Evolutionary conservation across 164 flowering plant species (phyloP).

Genomic region (Paratinospora sagittata): DNA sequence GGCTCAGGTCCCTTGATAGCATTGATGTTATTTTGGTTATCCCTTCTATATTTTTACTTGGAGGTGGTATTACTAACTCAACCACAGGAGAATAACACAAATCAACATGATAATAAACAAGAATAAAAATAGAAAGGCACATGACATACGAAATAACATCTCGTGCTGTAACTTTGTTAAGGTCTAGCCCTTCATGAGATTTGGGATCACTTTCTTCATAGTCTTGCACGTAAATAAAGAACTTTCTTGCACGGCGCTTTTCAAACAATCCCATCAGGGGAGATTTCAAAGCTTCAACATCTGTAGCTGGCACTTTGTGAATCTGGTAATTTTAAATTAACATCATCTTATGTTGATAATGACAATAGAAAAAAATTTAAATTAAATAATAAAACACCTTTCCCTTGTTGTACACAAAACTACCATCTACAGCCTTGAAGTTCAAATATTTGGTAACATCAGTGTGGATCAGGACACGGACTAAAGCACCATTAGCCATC

Average conservation of each 20-base stretch:
- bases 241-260: slow-evolving; percentile 88
- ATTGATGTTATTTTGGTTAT: too few species aligned
- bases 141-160: slow-evolving; percentile 61
- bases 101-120: neutral
- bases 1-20: too few species aligned
- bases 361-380: neutral
- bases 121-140: slow-evolving; percentile 11
- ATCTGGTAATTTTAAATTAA: slow-evolving; percentile 35
- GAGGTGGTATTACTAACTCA: neutral
- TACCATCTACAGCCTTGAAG: slow-evolving; percentile 96
- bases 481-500: slow-evolving; percentile 90
- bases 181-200: slow-evolving; percentile 87
- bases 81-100: neutral
- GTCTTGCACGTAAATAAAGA: slow-evolving; percentile 92
- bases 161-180: slow-evolving; percentile 63
- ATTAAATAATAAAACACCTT: slow-evolving; percentile 42
- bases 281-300: slow-evolving; percentile 94
- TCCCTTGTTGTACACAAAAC: slow-evolving; percentile 93
- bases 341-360: neutral
- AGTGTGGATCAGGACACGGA: slow-evolving; percentile 88
- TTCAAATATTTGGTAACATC: slow-evolving; percentile 89
- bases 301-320: slow-evolving; percentile 92
- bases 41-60: too few species aligned
- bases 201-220: slow-evolving; percentile 84
- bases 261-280: slow-evolving; percentile 91